These are phyloP conservation scores for Nakazawaea wyomingensis DNA, from an alignment of 805 yeast species.

Conservation along the genomic window DNA sequence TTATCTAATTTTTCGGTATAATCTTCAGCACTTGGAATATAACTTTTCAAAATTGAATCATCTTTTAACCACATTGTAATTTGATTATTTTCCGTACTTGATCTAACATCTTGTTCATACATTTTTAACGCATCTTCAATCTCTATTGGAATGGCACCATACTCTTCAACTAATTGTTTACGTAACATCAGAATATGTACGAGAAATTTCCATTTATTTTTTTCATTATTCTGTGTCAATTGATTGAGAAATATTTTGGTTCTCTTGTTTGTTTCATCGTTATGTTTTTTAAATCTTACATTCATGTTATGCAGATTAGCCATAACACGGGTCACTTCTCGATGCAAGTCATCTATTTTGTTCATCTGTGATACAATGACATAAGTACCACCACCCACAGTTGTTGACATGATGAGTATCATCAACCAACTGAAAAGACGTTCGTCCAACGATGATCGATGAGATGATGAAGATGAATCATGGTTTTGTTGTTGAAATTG, in stretches of 20 bases:
- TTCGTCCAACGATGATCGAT: background rate
- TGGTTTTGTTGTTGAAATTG: no score
- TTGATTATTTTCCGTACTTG: constrained; percentile 49
- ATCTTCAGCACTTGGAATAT: constrained; percentile 56
- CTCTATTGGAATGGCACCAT: constrained; percentile 50
- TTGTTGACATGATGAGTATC: background rate
- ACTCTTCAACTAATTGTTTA: constrained; percentile 48
- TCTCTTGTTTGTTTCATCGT: constrained; percentile 48
- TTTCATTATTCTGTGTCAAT: constrained; percentile 43
- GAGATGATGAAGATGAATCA: no score
- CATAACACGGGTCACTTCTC: background rate
- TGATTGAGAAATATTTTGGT: constrained; percentile 41
- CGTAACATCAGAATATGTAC: constrained; percentile 65
- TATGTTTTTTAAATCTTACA: constrained; percentile 33
- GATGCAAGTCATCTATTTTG: background rate
- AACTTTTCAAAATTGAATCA: constrained; percentile 39
- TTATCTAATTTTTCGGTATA: constrained; percentile 38
- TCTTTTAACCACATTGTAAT: constrained; percentile 62
- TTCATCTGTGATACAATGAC: background rate
- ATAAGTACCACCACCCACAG: background rate
- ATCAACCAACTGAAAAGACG: background rate
- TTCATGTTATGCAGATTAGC: constrained; percentile 14
- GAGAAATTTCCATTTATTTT: constrained; percentile 33
- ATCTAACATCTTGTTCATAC: constrained; percentile 53
- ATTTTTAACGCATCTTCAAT: constrained; percentile 48